Percentiles rank a stretch among this genome's conserved stretches.
These are phyloP conservation scores for Podaxis sp. DNA, from an alignment of 768 basidiomycete species.

Conservation along the genomic window DNA sequence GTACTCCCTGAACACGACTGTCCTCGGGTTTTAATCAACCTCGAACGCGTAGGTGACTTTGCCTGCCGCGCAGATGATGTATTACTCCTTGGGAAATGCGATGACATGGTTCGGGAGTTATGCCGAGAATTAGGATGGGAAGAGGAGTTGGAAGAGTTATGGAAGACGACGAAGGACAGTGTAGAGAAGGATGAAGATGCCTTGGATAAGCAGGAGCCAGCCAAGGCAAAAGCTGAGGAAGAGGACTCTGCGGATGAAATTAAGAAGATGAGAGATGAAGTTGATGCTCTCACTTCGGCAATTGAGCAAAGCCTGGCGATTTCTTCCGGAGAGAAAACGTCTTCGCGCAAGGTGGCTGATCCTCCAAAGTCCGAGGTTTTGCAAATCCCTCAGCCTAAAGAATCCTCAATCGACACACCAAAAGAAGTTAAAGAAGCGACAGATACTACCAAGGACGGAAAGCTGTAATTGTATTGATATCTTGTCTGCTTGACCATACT, in stretches of 20 bases:
- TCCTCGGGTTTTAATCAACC: conserved; percentile 86
- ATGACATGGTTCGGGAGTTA: conserved; percentile 58
- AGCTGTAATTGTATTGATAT: neutral
- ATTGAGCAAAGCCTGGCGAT: conserved; percentile 25
- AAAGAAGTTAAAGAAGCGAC: neutral
- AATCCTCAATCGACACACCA: neutral
- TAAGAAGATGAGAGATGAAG: conserved; percentile 20
- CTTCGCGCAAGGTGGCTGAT: neutral
- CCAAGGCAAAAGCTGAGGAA: conserved; percentile 13
- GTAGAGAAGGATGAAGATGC: conserved; percentile 17
- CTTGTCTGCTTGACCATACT: neutral
- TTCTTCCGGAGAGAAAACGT: neutral
- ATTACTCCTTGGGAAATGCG: conserved; percentile 65
- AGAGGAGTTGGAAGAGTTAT: conserved; percentile 49
- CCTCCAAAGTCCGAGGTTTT: neutral
- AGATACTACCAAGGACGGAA: neutral
- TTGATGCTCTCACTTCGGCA: conserved; percentile 28
- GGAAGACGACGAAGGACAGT: conserved; percentile 44
- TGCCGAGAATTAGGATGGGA: conserved; percentile 73
- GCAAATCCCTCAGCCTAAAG: neutral
- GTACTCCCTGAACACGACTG: conserved; percentile 47
- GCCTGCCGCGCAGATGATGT: conserved; percentile 52
- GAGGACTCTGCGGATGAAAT: conserved; percentile 6
- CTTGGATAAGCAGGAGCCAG: conserved; percentile 7
- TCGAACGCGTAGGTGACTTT: conserved; percentile 74